Evolutionary conservation across 331 rosid species (phyloP), one percentile per base, ranked within the genome.

Genomic region (Acacia concinna): DNA sequence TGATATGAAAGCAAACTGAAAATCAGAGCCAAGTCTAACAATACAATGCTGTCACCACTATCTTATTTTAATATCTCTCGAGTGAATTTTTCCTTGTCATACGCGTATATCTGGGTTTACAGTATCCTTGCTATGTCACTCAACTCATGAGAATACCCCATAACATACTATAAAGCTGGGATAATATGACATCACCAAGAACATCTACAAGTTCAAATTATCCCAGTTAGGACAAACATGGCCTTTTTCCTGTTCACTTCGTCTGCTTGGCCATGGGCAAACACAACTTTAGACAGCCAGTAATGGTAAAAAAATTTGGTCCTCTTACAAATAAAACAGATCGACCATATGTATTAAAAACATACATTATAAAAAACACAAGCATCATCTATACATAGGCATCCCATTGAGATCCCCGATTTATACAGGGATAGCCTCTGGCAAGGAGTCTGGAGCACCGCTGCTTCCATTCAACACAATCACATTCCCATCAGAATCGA

Each of bases 401-500:
- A 46, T 75, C 35, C 47, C 46, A 80, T 35, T n/a, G 15, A 5
- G 71, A 68, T 34, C 27, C 25, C 32, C 4, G 12, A 4, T 40
- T 82, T 84, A 93, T 76, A 91, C 89, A 0, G 92, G 66, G 74
- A 91, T 70, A 21, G 92, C 81, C 74, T 90, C 98, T 0, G 91
- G 80, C 43, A 90, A 71, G 8, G 91, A 78, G 49, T 85, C 91
- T 0, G 89, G 87, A n/a, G 97, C 81, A 56, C 98, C 95, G 30
- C 83, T 88, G 81, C 85, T 89, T 41, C 98, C 97, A 14, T 94
- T 94, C 77, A 94, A 95, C 35, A 94, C 98, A 3, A 92, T 92
- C 81, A 94, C 98, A n/a, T 92, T 94, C 6, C 98, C 98, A 18
- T 94, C 97, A 38, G 98, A 82, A 62, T 94, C 97, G 0, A 91